Percentiles rank a stretch among this genome's conserved stretches.
These are phyloP conservation scores for Cutaneotrichosporon mucoides DNA, from an alignment of 1,284 basidiomycete genomes.

Conservation along the genomic window DNA sequence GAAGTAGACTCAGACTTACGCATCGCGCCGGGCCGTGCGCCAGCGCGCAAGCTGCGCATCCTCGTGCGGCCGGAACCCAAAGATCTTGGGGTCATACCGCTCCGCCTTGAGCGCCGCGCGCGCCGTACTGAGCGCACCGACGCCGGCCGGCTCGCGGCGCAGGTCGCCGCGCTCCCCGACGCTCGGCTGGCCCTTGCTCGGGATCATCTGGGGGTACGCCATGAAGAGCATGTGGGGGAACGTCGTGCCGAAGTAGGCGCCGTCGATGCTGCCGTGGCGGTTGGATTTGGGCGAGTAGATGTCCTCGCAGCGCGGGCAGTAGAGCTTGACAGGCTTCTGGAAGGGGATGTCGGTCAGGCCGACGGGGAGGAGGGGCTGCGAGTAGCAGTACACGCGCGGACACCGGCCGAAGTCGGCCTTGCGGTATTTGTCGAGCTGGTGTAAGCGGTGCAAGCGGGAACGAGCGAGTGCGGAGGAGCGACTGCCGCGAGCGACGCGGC, in stretches of 20 bases:
- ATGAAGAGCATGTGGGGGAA: constrained; percentile 94
- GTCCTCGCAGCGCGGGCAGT: constrained; percentile 94
- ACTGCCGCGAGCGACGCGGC: no score
- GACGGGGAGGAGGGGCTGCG: constrained; percentile 88
- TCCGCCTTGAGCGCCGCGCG: constrained; percentile 79
- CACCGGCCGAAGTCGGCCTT: constrained; percentile 94
- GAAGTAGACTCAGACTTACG: constrained; percentile 54
- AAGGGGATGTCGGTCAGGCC: constrained; percentile 90
- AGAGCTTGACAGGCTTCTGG: constrained; percentile 94
- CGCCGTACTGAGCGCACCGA: constrained; percentile 59
- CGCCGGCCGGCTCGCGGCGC: constrained; percentile 31
- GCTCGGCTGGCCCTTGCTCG: constrained; percentile 64
- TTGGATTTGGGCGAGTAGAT: constrained; percentile 93
- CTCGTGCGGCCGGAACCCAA: constrained; percentile 91
- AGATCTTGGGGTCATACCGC: constrained; percentile 81
- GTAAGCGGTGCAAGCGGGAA: background rate
- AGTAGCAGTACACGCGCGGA: constrained; percentile 87
- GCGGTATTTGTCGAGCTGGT: constrained; percentile 93
- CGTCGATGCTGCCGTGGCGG: constrained; percentile 89
- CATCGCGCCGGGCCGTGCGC: constrained; percentile 83
- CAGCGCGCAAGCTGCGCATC: constrained; percentile 86
- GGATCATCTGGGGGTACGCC: constrained; percentile 86
- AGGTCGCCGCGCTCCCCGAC: constrained; percentile 44
- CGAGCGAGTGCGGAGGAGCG: no score
- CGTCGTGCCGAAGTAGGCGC: constrained; percentile 93